phyloP scores from a whole-genome alignment of 768 basidiomycete genomes.

The Leucosporidium creatinivorum region DNA sequence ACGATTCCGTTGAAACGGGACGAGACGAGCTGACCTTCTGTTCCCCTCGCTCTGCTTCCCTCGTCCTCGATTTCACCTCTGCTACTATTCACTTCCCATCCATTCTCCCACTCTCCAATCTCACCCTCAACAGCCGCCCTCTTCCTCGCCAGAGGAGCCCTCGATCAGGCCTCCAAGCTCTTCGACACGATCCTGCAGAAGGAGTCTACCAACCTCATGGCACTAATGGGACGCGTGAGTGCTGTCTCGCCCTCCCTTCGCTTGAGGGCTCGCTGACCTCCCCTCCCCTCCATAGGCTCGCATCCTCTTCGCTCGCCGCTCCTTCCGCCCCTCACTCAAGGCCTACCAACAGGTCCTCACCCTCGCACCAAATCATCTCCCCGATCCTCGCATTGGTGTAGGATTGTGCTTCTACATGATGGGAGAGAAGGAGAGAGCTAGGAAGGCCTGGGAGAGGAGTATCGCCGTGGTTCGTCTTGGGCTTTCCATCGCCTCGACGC shows the following conservation, averaged over 20 bases:
- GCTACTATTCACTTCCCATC: too few relatives aligned
- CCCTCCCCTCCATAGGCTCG: constrained; percentile 54
- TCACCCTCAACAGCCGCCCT: constrained; percentile 56
- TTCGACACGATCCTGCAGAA: constrained; percentile 71
- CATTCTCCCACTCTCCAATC: too few relatives aligned
- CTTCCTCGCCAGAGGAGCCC: constrained; percentile 66
- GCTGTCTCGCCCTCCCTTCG: not conserved
- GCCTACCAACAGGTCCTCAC: constrained; percentile 76
- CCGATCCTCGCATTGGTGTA: constrained; percentile 92
- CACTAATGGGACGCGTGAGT: constrained; percentile 73
- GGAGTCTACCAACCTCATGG: constrained; percentile 79
- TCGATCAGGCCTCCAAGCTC: constrained; percentile 72
- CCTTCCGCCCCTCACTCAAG: constrained; percentile 70
- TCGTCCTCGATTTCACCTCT: too few relatives aligned
- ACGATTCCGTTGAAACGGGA: not conserved
- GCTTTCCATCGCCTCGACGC: not conserved
- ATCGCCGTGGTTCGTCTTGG: constrained; percentile 62
- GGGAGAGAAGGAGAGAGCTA: constrained; percentile 72
- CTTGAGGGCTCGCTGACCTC: constrained; percentile 4
- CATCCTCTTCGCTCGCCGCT: constrained; percentile 70
- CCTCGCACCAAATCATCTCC: constrained; percentile 66
- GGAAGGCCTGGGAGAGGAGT: constrained; percentile 82
- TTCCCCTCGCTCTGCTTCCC: constrained; percentile 2
- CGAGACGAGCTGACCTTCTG: not conserved
- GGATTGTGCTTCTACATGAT: constrained; percentile 89